phyloP scores from a whole-genome alignment of 1,284 basidiomycete genomes.

The Boletellus sp. region DNA sequence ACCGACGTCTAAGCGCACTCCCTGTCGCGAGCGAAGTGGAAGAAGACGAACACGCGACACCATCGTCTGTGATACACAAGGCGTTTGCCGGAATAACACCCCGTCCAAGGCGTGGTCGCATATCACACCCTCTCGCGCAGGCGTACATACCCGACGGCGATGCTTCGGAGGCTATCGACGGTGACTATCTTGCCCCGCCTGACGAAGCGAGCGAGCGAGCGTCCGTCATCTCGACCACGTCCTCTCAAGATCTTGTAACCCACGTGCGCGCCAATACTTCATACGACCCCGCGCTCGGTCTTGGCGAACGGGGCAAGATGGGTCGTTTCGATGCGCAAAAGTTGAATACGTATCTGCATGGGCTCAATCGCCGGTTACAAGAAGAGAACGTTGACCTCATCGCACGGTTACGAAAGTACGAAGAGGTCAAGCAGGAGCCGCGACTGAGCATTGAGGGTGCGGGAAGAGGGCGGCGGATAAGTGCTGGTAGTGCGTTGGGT shows the following conservation, averaged over 20 bases:
- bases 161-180: slow-evolving; percentile 19
- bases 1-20: slow-evolving; percentile 32
- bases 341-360: slow-evolving; percentile 77
- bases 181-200: slow-evolving; percentile 6
- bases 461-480: slow-evolving; percentile 41
- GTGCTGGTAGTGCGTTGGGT: slow-evolving; percentile 48
- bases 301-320: slow-evolving; percentile 58
- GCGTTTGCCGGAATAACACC: slow-evolving; percentile 65
- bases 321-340: slow-evolving; percentile 78
- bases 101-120: slow-evolving; percentile 43
- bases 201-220: slow-evolving; percentile 43
- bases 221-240: slow-evolving; percentile 74
- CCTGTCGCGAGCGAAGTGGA: slow-evolving; percentile 17
- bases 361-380: slow-evolving; percentile 72
- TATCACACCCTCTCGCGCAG: slow-evolving; percentile 62
- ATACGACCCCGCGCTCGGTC: slow-evolving; percentile 74
- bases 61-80: slow-evolving; percentile 35
- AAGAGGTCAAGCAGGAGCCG: slow-evolving; percentile 32
- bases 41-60: slow-evolving; percentile 21
- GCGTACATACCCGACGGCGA: slow-evolving; percentile 19
- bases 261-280: slow-evolving; percentile 80
- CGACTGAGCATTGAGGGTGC: slow-evolving; percentile 22
- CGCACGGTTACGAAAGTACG: slow-evolving; percentile 46
- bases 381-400: slow-evolving; percentile 74
- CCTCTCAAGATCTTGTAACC: slow-evolving; percentile 80